Evolutionary conservation across 805 yeast genomes (phyloP).

Genomic region (Suhomyces tanzawaensis): DNA sequence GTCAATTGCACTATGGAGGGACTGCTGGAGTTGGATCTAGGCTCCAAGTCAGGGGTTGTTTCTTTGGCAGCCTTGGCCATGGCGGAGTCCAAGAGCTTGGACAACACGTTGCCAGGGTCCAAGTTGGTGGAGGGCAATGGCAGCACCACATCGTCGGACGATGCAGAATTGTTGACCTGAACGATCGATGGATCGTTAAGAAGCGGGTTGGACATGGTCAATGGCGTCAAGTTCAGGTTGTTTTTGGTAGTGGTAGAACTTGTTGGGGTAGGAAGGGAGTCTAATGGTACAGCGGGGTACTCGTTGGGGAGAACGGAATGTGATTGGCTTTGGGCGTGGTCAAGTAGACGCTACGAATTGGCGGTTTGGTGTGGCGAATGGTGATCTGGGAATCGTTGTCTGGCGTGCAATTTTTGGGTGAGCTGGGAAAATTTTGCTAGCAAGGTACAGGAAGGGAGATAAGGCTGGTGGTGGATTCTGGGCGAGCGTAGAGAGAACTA

Average conservation of each 20-base stretch:
- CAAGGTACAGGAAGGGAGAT: background rate
- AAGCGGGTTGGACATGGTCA: conserved; percentile 17
- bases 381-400: too few relatives aligned
- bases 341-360: too few relatives aligned
- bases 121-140: conserved; percentile 8
- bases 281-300: too few relatives aligned
- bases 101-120: conserved; percentile 37
- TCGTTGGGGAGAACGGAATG: too few relatives aligned
- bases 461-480: background rate
- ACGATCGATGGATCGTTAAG: conserved; percentile 33
- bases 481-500: background rate
- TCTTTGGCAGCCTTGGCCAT: conserved; percentile 48
- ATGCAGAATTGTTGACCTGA: conserved; percentile 10
- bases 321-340: too few relatives aligned
- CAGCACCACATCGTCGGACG: background rate
- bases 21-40: conserved; percentile 10
- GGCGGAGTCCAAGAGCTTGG: conserved; percentile 44
- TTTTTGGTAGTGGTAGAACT: too few relatives aligned
- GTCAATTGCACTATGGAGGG: conserved; percentile 6
- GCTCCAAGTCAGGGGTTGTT: conserved; percentile 35
- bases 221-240: background rate
- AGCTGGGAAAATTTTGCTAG: background rate
- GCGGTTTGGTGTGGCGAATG: too few relatives aligned
- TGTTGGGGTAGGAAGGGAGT: too few relatives aligned
- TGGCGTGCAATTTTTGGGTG: too few relatives aligned